Evolutionary conservation across 2,329 filamentous ascomycete genomes (phyloP), one percentile per base, ranked within the genome.

Genomic region (Aspergillus neoniger): DNA sequence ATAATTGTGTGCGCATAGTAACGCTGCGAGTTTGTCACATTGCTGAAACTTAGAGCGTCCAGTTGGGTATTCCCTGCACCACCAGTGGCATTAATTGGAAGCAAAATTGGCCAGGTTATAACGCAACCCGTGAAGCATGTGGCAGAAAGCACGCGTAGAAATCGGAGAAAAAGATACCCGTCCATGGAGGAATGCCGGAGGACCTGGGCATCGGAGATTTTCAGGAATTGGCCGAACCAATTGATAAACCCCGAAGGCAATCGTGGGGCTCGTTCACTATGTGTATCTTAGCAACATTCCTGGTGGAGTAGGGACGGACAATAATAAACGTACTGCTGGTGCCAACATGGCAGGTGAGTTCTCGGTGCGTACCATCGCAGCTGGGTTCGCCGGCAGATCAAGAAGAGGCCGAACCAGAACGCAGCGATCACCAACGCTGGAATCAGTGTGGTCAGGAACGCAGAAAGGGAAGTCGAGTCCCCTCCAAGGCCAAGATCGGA

Each of bases 121-220:
- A 86, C 79, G 70, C 90, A 91, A 51, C 94, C 95, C 6, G 91
- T 88, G 30, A 97, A 84, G 74, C 89, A 93, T 63, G 94, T 89
- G 61, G 90, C 83, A 63, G 89, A 88, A 47, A 91, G 81, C 48
- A 95, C 89, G 67, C 91, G 89, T 64, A 98, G 79, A 69, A 94
- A 96, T 21, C 94, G 91, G 23, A 98, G 82, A 76, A 96, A 96
- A 48, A 98, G 88, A 77, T 93, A 98, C 23, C 91, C 91, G 74
- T 98, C 94, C 55, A 98, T 85, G 1, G 92, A 96, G 66, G 92
- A 91, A 78, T 96, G 91, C 69, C 95, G 91, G 7, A 98, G 86
- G n/a, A 93, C 86, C 72, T 91, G 90, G 21, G 87, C 86, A 74
- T 98, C 93, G 5, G 84, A 80, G 9, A 87, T 80, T 47, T 79